These are phyloP conservation scores for Suillus americanus DNA, from an alignment of 768 basidiomycete genomes.

Conservation along the genomic window DNA sequence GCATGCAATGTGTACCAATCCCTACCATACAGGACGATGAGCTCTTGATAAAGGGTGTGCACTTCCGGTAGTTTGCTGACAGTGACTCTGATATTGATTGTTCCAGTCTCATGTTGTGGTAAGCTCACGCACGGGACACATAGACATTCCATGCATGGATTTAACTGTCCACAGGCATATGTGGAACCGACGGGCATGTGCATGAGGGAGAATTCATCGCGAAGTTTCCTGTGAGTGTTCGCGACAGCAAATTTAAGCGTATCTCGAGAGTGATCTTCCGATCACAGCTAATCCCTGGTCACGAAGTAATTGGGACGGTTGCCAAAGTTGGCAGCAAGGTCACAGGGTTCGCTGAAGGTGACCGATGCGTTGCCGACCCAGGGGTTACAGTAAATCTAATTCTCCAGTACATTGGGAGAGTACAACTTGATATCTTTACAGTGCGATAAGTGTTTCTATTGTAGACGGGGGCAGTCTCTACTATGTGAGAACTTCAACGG, in stretches of 20 bases:
- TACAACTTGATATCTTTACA: constrained; percentile 2
- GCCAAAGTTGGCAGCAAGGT: constrained; percentile 42
- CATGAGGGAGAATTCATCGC: constrained; percentile 67
- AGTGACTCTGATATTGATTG: background rate
- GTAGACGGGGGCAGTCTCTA: constrained; percentile 36
- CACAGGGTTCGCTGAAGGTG: constrained; percentile 40
- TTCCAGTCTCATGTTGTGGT: constrained; percentile 45
- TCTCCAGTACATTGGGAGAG: background rate
- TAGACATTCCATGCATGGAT: background rate
- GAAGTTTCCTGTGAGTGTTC: constrained; percentile 46
- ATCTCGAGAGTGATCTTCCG: background rate
- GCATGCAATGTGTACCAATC: constrained; percentile 50
- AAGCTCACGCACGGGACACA: constrained; percentile 15
- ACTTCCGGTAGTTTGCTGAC: constrained; percentile 10
- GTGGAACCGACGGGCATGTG: constrained; percentile 64
- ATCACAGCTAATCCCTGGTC: background rate
- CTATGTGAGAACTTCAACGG: constrained; percentile 41
- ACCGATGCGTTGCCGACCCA: constrained; percentile 44
- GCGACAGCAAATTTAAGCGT: constrained; percentile 9
- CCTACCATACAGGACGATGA: constrained; percentile 54
- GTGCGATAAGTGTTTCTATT: constrained; percentile 40
- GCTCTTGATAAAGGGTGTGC: constrained; percentile 56
- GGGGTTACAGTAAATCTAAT: constrained; percentile 27
- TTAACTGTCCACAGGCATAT: constrained; percentile 41
- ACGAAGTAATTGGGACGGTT: constrained; percentile 33